phyloP scores from a whole-genome alignment of 345 rosid species.

The Stellera chamaejasme region DNA sequence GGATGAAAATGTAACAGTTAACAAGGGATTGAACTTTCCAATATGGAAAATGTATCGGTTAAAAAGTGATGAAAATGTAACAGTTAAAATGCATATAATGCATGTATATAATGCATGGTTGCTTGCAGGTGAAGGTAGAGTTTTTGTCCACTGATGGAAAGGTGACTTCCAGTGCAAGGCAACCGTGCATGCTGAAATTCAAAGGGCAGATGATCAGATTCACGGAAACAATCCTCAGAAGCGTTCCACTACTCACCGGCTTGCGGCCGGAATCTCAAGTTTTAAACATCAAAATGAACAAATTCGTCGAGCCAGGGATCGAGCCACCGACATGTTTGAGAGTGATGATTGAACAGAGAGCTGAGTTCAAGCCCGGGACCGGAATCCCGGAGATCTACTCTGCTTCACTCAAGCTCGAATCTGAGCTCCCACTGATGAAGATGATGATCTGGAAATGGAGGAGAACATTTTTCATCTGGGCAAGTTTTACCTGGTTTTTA shows the following conservation, averaged over 20 bases:
- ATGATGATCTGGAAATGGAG: constrained; percentile 15
- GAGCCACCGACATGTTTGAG: constrained; percentile 21
- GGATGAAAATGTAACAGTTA: too few species aligned
- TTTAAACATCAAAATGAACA: constrained; percentile 20
- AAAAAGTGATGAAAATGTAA: too few species aligned
- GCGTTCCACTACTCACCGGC: constrained; percentile 22
- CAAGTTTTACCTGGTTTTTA: constrained; percentile 8
- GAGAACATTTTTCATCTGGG: constrained; percentile 8
- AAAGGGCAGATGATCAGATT: constrained; percentile 23
- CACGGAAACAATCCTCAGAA: constrained; percentile 15
- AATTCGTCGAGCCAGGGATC: constrained; percentile 14
- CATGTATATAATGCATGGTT: background rate
- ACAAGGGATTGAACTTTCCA: too few species aligned
- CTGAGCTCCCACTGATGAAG: constrained; percentile 10
- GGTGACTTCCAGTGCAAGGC: constrained; percentile 20
- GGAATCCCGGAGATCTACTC: constrained; percentile 32
- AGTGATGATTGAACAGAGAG: constrained; percentile 24
- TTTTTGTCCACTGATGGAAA: constrained; percentile 21
- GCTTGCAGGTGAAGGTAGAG: constrained; percentile 22
- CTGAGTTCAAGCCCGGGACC: constrained; percentile 20
- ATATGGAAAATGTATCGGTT: too few species aligned
- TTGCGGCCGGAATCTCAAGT: constrained; percentile 21
- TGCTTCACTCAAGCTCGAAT: constrained; percentile 22
- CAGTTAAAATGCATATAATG: too few species aligned
- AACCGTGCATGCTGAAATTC: constrained; percentile 24